Conservation (phyloP, 805 yeast species). For the Candida awuae region DNA sequence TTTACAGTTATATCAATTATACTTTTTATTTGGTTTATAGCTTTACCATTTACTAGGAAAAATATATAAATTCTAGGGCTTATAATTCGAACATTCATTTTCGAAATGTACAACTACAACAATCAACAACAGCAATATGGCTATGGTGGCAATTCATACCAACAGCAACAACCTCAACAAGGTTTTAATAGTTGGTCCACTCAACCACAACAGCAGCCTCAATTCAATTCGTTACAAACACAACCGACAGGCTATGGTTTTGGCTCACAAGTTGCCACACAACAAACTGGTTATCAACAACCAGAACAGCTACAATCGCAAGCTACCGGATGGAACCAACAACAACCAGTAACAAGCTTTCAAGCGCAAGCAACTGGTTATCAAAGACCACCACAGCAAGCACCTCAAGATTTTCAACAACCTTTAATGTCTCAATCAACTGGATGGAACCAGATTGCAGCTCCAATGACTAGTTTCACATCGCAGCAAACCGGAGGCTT, state of each 20-base stretch:
- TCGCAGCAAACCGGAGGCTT: constrained; percentile 27
- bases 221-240: constrained; percentile 19
- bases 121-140: constrained; percentile 5
- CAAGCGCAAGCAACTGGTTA: constrained; percentile 13
- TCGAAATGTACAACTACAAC: constrained; percentile 1
- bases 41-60: too few relatives aligned
- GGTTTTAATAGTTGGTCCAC: too few relatives aligned
- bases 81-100: too few relatives aligned
- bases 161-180: constrained; percentile 3
- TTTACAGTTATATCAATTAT: too few relatives aligned
- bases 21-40: too few relatives aligned
- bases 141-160: constrained; percentile 4
- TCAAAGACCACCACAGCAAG: constrained; percentile 13
- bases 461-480: constrained; percentile 13
- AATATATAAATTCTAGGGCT: too few relatives aligned
- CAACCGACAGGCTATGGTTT: constrained; percentile 37
- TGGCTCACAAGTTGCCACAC: constrained; percentile 12
- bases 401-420: too few relatives aligned
- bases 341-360: constrained; percentile 17
- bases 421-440: constrained; percentile 30
- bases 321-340: constrained; percentile 35
- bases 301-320: constrained; percentile 24
- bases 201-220: constrained; percentile 12
- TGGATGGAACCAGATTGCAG: constrained; percentile 27
- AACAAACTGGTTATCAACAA: constrained; percentile 21